Evolutionary conservation across 2,329 filamentous ascomycete species (phyloP).

Genomic region (Xylaria hypoxylon): DNA sequence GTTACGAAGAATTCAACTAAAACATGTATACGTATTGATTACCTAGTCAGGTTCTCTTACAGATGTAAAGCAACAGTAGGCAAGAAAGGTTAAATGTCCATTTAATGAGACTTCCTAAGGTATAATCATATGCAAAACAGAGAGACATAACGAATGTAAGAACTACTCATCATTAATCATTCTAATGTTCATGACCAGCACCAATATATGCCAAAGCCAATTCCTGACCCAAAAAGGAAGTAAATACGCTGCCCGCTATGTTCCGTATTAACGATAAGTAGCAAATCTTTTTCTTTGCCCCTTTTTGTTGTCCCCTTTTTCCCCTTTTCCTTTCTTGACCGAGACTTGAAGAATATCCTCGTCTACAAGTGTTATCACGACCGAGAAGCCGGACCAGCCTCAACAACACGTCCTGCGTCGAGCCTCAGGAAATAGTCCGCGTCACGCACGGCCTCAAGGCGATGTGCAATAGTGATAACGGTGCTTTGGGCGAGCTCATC

Average conservation of each 20-base stretch:
- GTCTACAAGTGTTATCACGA: not conserved
- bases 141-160: not conserved
- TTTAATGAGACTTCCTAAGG: not conserved
- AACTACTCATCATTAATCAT: constrained; percentile 1
- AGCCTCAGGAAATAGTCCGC: constrained; percentile 67
- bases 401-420: constrained; percentile 63
- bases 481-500: constrained; percentile 67
- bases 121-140: not conserved
- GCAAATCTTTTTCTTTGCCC: not conserved
- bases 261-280: not conserved
- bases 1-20: not conserved
- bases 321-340: not conserved
- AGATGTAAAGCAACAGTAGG: not conserved
- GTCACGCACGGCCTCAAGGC: constrained; percentile 70
- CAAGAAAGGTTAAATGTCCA: too few relatives aligned
- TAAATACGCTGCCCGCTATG: not conserved
- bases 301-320: too few relatives aligned
- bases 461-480: constrained; percentile 75
- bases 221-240: not conserved
- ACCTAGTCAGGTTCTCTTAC: too few relatives aligned
- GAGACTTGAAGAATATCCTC: not conserved
- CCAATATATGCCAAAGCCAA: not conserved
- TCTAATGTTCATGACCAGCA: not conserved
- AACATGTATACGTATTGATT: too few relatives aligned
- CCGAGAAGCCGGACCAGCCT: constrained; percentile 56